Base-by-base conservation (phyloP, 2,329 filamentous ascomycete species). In the Periconia macrospinosa region DNA sequence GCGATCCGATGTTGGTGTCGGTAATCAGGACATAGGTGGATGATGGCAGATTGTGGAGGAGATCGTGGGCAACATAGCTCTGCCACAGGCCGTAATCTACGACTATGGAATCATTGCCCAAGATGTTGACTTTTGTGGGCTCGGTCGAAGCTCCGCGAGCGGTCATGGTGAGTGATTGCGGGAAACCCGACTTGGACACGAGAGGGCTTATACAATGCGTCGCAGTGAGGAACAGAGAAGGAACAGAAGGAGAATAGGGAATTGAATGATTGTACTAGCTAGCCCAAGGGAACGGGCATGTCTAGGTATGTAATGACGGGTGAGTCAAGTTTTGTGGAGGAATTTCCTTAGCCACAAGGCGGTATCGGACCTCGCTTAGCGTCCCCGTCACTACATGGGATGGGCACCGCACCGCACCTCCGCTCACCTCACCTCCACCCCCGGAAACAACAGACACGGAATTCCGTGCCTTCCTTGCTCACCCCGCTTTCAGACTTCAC, bases 1-100 rank as follows among this genome's bases (percentile, higher is more conserved):
- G 83, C 19, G 87, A 82, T 57, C 84, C 85, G 57, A 99, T 85
- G 71, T 97, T 97, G 44, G 92, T 96, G 77, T 99, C 94, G 74
- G 94, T 97, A 68, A 99, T 90, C 57, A 99, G 87, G 54, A 97
- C 89, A 73, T 97, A 99, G 56, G 93, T 97, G 17, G 92, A 95
- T 18, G 92, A 94, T 47, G 83, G 76, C 56, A 94, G 81, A 71
- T 88, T 90, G 51, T 82, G 77, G 58, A 97, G 80, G 52, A 99
- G 82, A 75, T 99, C 93, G 62, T 86, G 78, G 49, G 87, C 86
- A 58, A 97, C 87, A 72, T 90, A 94, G 69, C 83, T 83, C 59
- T 88, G 84, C 91, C 92, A 97, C 52, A 99, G 84, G 60, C 89
- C 91, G 72, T 96, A 91, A 72, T 97, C 91, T 68, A 97, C 88